Percentiles rank a stretch among this genome's conserved stretches.
These are phyloP conservation scores for Helotiales sp. DNA, from an alignment of 2,329 filamentous ascomycete species.

Conservation along the genomic window DNA sequence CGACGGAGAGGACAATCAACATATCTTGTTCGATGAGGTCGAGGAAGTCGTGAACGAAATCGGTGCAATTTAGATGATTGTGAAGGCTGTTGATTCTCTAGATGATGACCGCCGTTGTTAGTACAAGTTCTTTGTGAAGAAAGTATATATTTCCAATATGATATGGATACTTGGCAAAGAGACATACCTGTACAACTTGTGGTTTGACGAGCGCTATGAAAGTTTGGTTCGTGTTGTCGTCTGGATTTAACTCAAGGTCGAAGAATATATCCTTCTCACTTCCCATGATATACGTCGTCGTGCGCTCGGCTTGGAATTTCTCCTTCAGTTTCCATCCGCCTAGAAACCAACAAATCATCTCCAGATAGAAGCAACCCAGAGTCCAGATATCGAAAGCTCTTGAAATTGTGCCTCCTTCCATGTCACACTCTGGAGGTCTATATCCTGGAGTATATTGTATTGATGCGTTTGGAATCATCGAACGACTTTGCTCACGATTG, in stretches of 20 bases:
- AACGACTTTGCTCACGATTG: constrained; percentile 14
- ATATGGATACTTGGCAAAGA: neutral
- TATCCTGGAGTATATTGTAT: constrained; percentile 16
- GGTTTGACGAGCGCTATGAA: constrained; percentile 8
- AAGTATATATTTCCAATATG: neutral
- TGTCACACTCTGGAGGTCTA: constrained; percentile 21
- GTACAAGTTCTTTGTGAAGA: neutral
- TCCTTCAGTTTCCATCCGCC: neutral
- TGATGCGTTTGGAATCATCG: neutral
- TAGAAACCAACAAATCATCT: neutral
- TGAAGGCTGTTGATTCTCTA: constrained; percentile 4
- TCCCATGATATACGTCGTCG: neutral
- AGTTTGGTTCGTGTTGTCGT: neutral
- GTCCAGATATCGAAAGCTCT: neutral
- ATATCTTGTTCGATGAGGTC: constrained; percentile 9
- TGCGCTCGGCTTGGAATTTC: neutral
- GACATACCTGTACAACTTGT: constrained; percentile 6
- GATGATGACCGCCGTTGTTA: neutral
- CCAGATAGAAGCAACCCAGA: neutral
- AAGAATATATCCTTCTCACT: constrained; percentile 5
- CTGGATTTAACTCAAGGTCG: constrained; percentile 1
- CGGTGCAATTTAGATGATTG: neutral
- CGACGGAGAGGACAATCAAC: neutral
- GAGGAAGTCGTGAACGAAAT: constrained; percentile 10
- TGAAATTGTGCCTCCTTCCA: neutral